Evolutionary conservation across 495 filamentous ascomycete species (phyloP).

Genomic region (Aspergillus steynii): DNA sequence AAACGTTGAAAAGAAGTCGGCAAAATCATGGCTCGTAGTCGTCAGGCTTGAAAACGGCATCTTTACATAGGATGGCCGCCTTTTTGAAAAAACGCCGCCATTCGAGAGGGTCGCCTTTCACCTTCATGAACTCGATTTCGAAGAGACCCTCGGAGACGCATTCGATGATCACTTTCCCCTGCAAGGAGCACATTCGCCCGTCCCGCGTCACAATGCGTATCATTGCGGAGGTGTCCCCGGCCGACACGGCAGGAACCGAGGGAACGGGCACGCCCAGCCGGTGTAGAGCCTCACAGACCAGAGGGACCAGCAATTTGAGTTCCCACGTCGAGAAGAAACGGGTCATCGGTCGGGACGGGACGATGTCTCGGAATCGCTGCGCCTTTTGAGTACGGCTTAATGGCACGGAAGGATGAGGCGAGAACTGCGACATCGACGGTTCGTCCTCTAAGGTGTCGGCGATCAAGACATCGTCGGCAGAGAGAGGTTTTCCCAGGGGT

Average conservation of each 20-base stretch:
- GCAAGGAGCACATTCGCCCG: slow-evolving; percentile 73
- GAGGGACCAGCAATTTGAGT: slow-evolving; percentile 72
- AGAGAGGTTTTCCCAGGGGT: slow-evolving; percentile 35
- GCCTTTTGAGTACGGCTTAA: slow-evolving; percentile 84
- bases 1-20: neutral
- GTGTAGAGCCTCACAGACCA: slow-evolving; percentile 79
- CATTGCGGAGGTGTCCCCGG: slow-evolving; percentile 55
- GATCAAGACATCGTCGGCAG: slow-evolving; percentile 38
- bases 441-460: slow-evolving; percentile 77
- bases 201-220: slow-evolving; percentile 76
- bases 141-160: slow-evolving; percentile 63
- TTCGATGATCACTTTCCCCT: slow-evolving; percentile 82
- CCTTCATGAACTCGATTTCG: slow-evolving; percentile 90
- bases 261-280: slow-evolving; percentile 77
- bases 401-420: slow-evolving; percentile 74
- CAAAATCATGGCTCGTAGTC: slow-evolving; percentile 1
- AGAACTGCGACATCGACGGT: slow-evolving; percentile 91
- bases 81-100: slow-evolving; percentile 98
- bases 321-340: slow-evolving; percentile 88
- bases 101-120: slow-evolving; percentile 93
- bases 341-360: slow-evolving; percentile 77
- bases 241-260: slow-evolving; percentile 34
- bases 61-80: slow-evolving; percentile 78
- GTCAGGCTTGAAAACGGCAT: slow-evolving; percentile 65
- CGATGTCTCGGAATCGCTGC: slow-evolving; percentile 82